Evolutionary conservation across 1,139 yeast species (phyloP), one percentile per base, ranked within the genome.

Genomic region (Arxiozyma heterogenica): DNA sequence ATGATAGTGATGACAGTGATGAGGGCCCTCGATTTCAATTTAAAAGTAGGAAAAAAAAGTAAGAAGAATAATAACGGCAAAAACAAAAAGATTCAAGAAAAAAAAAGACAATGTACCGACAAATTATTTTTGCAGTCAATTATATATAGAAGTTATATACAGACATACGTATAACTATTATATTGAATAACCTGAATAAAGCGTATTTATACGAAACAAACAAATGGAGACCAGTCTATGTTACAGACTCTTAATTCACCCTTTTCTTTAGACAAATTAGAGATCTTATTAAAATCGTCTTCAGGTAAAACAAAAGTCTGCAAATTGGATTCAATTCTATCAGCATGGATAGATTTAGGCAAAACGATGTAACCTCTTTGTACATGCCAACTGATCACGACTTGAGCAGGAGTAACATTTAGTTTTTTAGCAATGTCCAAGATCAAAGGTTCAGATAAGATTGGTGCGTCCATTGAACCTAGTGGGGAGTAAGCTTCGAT

Each of bases 401-500:
- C 72, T 57, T 80, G 79, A 44, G 88, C 88, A 17, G 86, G 74
- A 3, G 80, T 72, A 46, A 78, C 82, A 34, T 70, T 66, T 67
- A 83, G 75, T 61, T 78, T 77, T 54, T 77, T 72, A 50, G 91
- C 89, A 57, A 87, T 68, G 38, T 73, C 67, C 20, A 66, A 59
- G 34, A 87, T 71, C 1, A 72, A 70, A 48, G 73, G 73, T 61
- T 84, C 79, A 50, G 74, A 70, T 62, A 84, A 73, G 45, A 85
- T 68, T 18, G 91, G 88, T 22, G 89, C 82, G 54, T 80, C 81
- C 20, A 79, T 73, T 42, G 88, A 80, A 21, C 93, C 95, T 61
- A 88, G 77, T 56, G 96, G 95, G 42, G 90, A 83, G 70, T 85
- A 88, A 44, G 93, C 91, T 68, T 86, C 87, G 53, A 83, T 67